Base-by-base conservation (phyloP, 352 stramenopile genomes). In the Globisporangium radiosum region DNA sequence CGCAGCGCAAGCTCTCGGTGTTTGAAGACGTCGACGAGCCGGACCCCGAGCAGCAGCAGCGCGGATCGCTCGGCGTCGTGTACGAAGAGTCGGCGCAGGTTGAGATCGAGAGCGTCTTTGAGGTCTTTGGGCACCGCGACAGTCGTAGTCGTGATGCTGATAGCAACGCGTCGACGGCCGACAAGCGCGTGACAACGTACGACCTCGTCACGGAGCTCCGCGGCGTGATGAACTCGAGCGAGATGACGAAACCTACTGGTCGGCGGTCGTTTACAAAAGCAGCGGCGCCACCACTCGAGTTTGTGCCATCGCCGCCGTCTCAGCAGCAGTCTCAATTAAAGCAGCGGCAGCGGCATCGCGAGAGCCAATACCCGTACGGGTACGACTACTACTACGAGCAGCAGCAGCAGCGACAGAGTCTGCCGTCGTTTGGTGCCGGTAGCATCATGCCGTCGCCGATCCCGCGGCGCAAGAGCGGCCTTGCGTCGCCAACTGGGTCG, bases 181-280 rank as follows among this genome's bases (percentile, higher is more conserved):
- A 37, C 19, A 44, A 40, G 37, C 25, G 45, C 7, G 37, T 15
- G 7, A 33, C 52, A 6, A 44, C 37, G 38, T 19, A 80, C 75
- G 4, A 87, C 37, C 71, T 88, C 43, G 68, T 91, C 1, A 70
- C 67, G 1, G 75, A 73, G 57, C 56, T 91, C 8, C 76, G 71
- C 39, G 81, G 81, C 15, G 76, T 91, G 6, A 91, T 91, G 81
- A 87, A 87, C 60, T 87, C 81, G 15, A 86, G 73, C 17, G 81
- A 91, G 48, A 63, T 87, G 7, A 78, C 74, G 2, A 77, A 73
- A 14, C 71, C 75, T 13, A 58, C 53, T 1, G 71, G 74, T 39
- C 50, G 62, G 42, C 53, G 54, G 19, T 63, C 58, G 51, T 54
- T 55, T 44, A 58, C 51, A 14, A 59, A 53, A 7, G 38, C 25